Evolutionary conservation across 2,329 filamentous ascomycete species (phyloP).

Genomic region (Beauveria caledonica): DNA sequence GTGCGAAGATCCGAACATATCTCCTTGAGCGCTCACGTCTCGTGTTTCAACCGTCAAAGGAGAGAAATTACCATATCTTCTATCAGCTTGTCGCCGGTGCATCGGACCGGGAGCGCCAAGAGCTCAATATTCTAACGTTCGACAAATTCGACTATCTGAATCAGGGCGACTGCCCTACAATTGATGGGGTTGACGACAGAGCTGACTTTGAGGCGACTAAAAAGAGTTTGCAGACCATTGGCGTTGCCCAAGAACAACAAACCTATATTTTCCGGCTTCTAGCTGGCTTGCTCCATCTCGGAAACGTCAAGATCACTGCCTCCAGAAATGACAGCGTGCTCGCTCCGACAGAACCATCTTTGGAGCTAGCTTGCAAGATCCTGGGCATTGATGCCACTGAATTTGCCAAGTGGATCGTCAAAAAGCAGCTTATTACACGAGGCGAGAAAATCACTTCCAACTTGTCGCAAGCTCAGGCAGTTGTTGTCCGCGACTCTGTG

Average conservation of each 20-base stretch:
- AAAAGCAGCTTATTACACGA: conserved; percentile 94
- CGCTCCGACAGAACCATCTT: conserved; percentile 68
- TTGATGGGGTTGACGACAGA: conserved; percentile 92
- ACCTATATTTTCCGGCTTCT: conserved; percentile 81
- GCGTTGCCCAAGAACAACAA: conserved; percentile 67
- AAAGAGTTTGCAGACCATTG: conserved; percentile 79
- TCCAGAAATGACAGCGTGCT: conserved; percentile 83
- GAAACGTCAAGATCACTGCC: conserved; percentile 92
- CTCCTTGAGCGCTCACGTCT: conserved; percentile 89
- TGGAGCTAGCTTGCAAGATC: conserved; percentile 73
- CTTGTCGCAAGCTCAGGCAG: conserved; percentile 83
- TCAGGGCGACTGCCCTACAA: conserved; percentile 82
- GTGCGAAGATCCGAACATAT: conserved; percentile 94
- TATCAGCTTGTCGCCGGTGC: conserved; percentile 93
- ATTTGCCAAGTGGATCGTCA: conserved; percentile 97
- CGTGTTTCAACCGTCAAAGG: conserved; percentile 94
- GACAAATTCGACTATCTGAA: conserved; percentile 96
- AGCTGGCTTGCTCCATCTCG: conserved; percentile 84
- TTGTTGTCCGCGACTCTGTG: conserved; percentile 92
- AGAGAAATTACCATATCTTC: conserved; percentile 98
- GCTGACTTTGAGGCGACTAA: conserved; percentile 87
- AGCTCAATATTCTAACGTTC: conserved; percentile 69
- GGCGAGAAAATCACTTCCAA: conserved; percentile 98
- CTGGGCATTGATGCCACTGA: conserved; percentile 79
- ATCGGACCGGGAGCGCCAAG: conserved; percentile 72